Base-by-base conservation (phyloP, 106 monocot species). In the Dendrobium nobile region DNA sequence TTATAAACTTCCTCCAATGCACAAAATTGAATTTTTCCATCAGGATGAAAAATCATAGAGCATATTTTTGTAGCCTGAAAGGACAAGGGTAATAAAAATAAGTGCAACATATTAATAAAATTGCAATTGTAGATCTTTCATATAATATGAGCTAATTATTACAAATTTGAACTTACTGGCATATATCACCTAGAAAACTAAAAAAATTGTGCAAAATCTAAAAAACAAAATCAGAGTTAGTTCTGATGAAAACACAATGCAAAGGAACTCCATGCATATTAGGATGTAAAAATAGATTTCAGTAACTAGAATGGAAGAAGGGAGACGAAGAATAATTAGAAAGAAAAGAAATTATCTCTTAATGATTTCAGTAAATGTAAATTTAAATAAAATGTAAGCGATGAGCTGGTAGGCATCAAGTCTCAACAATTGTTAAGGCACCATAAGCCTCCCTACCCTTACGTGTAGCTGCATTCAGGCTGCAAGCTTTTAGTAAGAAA, bases 1-100 rank as follows among this genome's bases (percentile, higher is more conserved):
- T 96, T 96, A 79, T 94, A 81, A 75, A 79, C 79, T 68, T 82
- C 84, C 82, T 96, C 94, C 78, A 89, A 84, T 72, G 90, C 96
- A 82, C 96, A 96, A 43, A 96, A 92, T 16, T 94, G 82, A 31
- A 92, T 90, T 85, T 84, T 92, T 75, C 96, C 96, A 92, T 96
- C 96, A 64, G 94, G 96, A 72, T 96, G 93, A 90, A 96, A 96
- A 79, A 87, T 80, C 86, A 89, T 87, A 37, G 96, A 92, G 26
- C 88, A 83, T 75, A 94, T 89, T 18, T 92, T 90, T 74, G 87
- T 85, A 72, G 79, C 84, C 95, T 95, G 82, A 72, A 10, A 16
- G 48, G 64, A 42, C 47, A 70, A 27, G 31, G 75, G 73, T 59
- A 43, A 22, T 11, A 48, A 48, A 76, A 33, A 37, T 19, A 79